Evolutionary conservation across 1,139 yeast species (phyloP).

Genomic region (Candida sp.): DNA sequence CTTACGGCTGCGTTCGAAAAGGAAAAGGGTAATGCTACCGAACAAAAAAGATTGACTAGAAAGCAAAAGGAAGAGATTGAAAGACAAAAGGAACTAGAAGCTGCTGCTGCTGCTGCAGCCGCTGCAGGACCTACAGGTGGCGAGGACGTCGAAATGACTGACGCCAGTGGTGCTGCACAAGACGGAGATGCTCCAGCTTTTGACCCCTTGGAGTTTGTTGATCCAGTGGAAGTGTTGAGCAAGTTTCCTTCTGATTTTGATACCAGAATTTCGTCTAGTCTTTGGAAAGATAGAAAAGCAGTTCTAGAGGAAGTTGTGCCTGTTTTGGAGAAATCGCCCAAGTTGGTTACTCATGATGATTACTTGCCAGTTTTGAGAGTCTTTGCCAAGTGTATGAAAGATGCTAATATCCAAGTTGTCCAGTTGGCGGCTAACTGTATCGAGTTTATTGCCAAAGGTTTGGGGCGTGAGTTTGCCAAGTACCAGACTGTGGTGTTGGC

Average conservation of each 20-base stretch:
- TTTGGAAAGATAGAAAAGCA: slow-evolving; percentile 95
- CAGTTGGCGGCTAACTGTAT: slow-evolving; percentile 78
- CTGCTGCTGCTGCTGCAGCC: slow-evolving; percentile 18
- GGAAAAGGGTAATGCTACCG: slow-evolving; percentile 46
- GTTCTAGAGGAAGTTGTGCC: slow-evolving; percentile 71
- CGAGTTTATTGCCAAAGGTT: slow-evolving; percentile 67
- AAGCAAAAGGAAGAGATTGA: slow-evolving; percentile 42
- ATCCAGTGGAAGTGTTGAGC: slow-evolving; percentile 60
- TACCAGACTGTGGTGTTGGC: slow-evolving; percentile 59
- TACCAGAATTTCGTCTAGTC: slow-evolving; percentile 57
- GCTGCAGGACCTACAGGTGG: slow-evolving; percentile 16
- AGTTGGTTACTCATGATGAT: slow-evolving; percentile 47
- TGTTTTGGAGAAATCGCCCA: slow-evolving; percentile 55
- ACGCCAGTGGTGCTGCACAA: slow-evolving; percentile 22
- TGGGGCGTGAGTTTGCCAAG: slow-evolving; percentile 53
- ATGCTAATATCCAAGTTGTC: slow-evolving; percentile 90
- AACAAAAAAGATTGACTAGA: slow-evolving; percentile 61
- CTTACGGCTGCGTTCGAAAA: slow-evolving; percentile 72
- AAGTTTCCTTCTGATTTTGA: slow-evolving; percentile 70
- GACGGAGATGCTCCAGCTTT: slow-evolving; percentile 15
- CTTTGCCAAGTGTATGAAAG: slow-evolving; percentile 79
- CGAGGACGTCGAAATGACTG: slow-evolving; percentile 46
- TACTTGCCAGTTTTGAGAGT: slow-evolving; percentile 62
- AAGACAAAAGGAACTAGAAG: slow-evolving; percentile 21
- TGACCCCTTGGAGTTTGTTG: slow-evolving; percentile 44